Base-by-base conservation (phyloP, 768 basidiomycete genomes). In the Boletus vinaceobasis region DNA sequence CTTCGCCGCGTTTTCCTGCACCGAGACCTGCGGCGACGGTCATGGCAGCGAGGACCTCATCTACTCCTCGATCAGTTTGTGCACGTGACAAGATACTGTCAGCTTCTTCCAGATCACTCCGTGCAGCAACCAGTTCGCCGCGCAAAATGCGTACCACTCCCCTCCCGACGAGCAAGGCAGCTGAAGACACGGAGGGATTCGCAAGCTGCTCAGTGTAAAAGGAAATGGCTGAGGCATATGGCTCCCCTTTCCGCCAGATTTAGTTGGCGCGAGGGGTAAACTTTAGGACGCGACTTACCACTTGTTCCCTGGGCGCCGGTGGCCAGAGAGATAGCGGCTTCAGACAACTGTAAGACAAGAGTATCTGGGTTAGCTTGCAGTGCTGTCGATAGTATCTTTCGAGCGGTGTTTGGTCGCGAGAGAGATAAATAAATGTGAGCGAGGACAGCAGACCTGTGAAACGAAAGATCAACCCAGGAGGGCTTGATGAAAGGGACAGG, bases 371-470 rank as follows among this genome's bases (percentile, higher is more conserved):
- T 90, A 79, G 86, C 90, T 50, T 79, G 81, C 71, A 93, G 88
- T 26, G 91, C 89, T 23, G 85, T 80, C 32, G 90, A 86, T 66
- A 91, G 87, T 63, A 91, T 87, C 65, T 86, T 89, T 72, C 86
- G 88, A 27, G 94, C 94, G 37, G 94, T 81, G 73, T 91, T 93
- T 33, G 86, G 76, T 39, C 94, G 86, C 69, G 90, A 82, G 53
- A 95, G 90, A n/a, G 91, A 90, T 36, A 98, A 83, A 67, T 93
- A 90, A 48, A 96, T 83, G 65, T 96, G 91, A 13, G 89, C 84
- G 44, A 88, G 83, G 42, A 93, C 72, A 5, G 92, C 88, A 35
- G 91, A 86, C 39, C 94, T 96, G 61, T 21, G 35, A 14, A 52
- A 50, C 38, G 4, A 26, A 26, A 33, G 29, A 44, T 50, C 29